Percentiles rank a stretch among this genome's conserved stretches.
phyloP scores from a whole-genome alignment of 2,329 filamentous ascomycete genomes.

The Neopestalotiopsis clavispora region DNA sequence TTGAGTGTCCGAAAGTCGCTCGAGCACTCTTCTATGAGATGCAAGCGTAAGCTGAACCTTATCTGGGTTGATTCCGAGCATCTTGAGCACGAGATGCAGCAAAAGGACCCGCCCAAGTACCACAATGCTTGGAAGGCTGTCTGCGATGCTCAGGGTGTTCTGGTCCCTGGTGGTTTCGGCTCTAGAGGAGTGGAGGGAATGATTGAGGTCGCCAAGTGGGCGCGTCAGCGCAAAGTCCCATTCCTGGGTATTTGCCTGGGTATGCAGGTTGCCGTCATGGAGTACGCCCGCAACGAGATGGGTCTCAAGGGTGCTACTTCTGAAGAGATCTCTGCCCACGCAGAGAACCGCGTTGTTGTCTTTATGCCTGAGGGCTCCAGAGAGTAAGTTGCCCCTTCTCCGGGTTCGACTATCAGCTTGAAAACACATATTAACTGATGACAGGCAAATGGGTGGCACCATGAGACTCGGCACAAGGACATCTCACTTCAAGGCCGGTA shows the following conservation, averaged over 20 bases:
- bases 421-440: constrained; percentile 40
- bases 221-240: constrained; percentile 78
- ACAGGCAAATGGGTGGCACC: constrained; percentile 69
- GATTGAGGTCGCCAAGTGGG: constrained; percentile 86
- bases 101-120: constrained; percentile 71
- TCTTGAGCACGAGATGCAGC: constrained; percentile 71
- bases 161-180: constrained; percentile 78
- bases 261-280: constrained; percentile 92
- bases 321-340: constrained; percentile 59
- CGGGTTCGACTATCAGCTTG: constrained; percentile 30
- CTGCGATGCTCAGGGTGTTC: constrained; percentile 69
- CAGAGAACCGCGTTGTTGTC: constrained; percentile 76
- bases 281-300: constrained; percentile 80
- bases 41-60: constrained; percentile 77
- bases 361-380: constrained; percentile 79
- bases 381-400: not conserved
- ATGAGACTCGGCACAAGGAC: constrained; percentile 83
- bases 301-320: constrained; percentile 61
- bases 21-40: constrained; percentile 90
- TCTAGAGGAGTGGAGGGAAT: constrained; percentile 85
- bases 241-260: constrained; percentile 91
- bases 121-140: constrained; percentile 87
- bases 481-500: constrained; percentile 75
- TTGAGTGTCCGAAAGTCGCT: constrained; percentile 83
- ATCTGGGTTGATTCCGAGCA: constrained; percentile 85